Percentiles rank a stretch among this genome's conserved stretches.
These are phyloP conservation scores for Cenchrus americanus DNA, from an alignment of 176 grass and related monocot genomes.

Conservation along the genomic window DNA sequence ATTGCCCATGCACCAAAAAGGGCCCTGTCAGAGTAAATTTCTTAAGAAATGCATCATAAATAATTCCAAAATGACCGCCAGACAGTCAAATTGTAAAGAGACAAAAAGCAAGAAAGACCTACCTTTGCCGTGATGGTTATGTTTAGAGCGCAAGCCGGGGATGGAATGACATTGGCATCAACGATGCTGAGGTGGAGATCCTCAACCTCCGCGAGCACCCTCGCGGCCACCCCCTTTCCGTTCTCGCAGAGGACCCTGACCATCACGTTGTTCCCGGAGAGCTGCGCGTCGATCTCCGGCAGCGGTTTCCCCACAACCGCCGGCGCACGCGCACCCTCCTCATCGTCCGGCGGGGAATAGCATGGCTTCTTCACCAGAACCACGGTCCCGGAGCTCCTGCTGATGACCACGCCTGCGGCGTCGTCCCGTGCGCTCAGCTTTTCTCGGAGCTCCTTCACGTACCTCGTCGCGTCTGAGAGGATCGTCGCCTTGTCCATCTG, in stretches of 20 bases:
- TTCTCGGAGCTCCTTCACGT: slow-evolving; percentile 68
- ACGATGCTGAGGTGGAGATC: slow-evolving; percentile 49
- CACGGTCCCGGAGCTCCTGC: slow-evolving; percentile 17
- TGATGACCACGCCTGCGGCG: not conserved
- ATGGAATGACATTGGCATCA: slow-evolving; percentile 60
- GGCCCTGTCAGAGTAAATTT: too few relatives aligned
- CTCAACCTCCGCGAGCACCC: slow-evolving; percentile 56
- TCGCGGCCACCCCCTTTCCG: slow-evolving; percentile 48
- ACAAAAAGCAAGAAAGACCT: slow-evolving; percentile 3
- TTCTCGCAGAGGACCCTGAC: slow-evolving; percentile 58
- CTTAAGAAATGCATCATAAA: not conserved
- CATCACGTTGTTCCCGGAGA: slow-evolving; percentile 48
- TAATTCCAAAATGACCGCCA: too few relatives aligned
- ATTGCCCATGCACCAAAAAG: not conserved
- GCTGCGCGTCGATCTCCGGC: slow-evolving; percentile 51
- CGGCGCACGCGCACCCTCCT: not conserved
- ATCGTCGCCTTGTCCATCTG: slow-evolving; percentile 81
- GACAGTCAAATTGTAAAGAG: too few relatives aligned
- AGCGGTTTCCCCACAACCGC: not conserved
- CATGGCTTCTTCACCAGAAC: slow-evolving; percentile 44
- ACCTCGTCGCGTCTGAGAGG: slow-evolving; percentile 48
- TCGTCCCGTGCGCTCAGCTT: slow-evolving; percentile 53
- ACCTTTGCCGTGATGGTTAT: slow-evolving; percentile 65
- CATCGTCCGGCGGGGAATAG: not conserved
- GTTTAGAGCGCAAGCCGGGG: slow-evolving; percentile 34